Base-by-base conservation (phyloP, 2,329 filamentous ascomycete genomes). In the Stachybotrys elegans region DNA sequence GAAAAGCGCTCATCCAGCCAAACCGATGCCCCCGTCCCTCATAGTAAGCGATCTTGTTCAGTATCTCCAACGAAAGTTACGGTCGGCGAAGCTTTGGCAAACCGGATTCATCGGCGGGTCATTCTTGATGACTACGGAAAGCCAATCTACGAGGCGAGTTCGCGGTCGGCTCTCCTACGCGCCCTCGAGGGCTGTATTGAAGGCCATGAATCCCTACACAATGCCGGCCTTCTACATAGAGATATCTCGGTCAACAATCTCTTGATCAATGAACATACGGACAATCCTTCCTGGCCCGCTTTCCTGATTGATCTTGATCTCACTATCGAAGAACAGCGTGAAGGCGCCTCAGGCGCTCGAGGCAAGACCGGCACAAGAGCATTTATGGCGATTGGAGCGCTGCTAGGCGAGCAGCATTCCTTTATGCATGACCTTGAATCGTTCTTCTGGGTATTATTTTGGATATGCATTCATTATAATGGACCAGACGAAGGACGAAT, bases 371-470 rank as follows among this genome's bases (percentile, higher is more conserved):
- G 66, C 11, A 72, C 65, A 19, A 58, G 55, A 51, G 64, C 61
- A 2, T 72, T 71, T 43, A 72, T 46, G 47, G 47, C 45, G 4
- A 49, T 51, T 22, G 43, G 47, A 6, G 22, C 22, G 2, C 61
- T 73, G 40, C 43, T 62, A 12, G 65, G 61, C 20, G 59, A 71
- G 52, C 46, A 62, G 29, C 63, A 72, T 52, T 68, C 59, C 1
- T 70, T 70, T 23, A 72, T 71, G 57, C 62, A 75, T 49, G 61
- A 72, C 45, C 59, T 70, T 12, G 66, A 73, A 49, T 75, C 65
- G 5, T 72, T 73, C 47, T 73, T 71, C 51, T 73, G 57, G 68
- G 49, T 48, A 1, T 17, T 50, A 4, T 44, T 44, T 22, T 43
- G 31, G 14, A 43, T 34, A 51, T 70, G 63, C 45, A 62, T 70